Evolutionary conservation across 192 early-diverging fungal genomes (phyloP).

Genomic region (Coemansia sp.): DNA sequence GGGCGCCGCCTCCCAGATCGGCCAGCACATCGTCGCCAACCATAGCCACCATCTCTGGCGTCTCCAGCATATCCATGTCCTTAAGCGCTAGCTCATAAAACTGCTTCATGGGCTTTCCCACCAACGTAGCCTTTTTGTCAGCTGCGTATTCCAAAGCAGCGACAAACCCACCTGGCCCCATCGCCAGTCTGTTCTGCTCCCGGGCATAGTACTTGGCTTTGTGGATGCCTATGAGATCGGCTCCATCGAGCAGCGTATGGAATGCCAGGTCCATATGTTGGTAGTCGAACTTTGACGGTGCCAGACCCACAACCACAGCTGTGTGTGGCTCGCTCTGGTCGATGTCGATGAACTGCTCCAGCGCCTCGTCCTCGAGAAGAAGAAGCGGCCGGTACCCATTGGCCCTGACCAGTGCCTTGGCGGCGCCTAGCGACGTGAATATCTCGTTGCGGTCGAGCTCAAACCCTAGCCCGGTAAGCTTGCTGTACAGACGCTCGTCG

Average conservation of each 20-base stretch:
- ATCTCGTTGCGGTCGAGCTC: slow-evolving; percentile 60
- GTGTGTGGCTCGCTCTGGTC: slow-evolving; percentile 59
- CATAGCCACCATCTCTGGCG: slow-evolving; percentile 67
- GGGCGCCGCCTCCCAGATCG: slow-evolving; percentile 80
- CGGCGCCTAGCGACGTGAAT: slow-evolving; percentile 81
- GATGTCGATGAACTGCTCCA: slow-evolving; percentile 69
- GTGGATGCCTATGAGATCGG: slow-evolving; percentile 78
- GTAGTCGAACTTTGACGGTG: slow-evolving; percentile 59
- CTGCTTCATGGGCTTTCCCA: slow-evolving; percentile 77
- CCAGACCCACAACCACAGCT: slow-evolving; percentile 82
- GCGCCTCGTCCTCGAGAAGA: slow-evolving; percentile 71
- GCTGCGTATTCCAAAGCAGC: slow-evolving; percentile 80
- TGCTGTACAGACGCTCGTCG: slow-evolving; percentile 54
- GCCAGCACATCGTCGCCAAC: slow-evolving; percentile 85
- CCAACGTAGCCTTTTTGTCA: slow-evolving; percentile 62
- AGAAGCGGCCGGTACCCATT: slow-evolving; percentile 66
- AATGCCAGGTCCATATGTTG: slow-evolving; percentile 76
- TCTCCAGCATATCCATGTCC: slow-evolving; percentile 59
- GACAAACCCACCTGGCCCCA: slow-evolving; percentile 92
- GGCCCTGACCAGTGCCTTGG: slow-evolving; percentile 61
- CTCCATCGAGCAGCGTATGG: slow-evolving; percentile 59
- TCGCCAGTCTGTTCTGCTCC: slow-evolving; percentile 56
- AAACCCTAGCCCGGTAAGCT: slow-evolving; percentile 69
- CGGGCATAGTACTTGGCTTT: slow-evolving; percentile 77
- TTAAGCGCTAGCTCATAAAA: slow-evolving; percentile 80